Percentiles rank a stretch among this genome's conserved stretches.
Evolutionary conservation across 371 early-diverging fungal genomes (phyloP).

Genomic region (Coemansia sp.): DNA sequence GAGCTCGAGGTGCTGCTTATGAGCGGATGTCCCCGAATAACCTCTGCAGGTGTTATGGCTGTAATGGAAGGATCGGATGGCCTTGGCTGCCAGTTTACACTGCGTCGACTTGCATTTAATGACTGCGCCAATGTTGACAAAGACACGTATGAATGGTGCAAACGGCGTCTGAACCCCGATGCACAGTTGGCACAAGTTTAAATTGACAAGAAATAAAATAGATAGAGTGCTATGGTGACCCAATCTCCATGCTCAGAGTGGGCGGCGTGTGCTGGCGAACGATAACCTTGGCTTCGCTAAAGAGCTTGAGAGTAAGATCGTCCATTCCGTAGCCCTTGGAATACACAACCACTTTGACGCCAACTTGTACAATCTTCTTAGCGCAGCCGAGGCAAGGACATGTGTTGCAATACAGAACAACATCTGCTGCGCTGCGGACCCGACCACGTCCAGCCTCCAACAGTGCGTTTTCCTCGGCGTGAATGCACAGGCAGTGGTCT

Average conservation of each 20-base stretch:
- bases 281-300: constrained; percentile 75
- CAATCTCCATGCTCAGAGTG: constrained; percentile 51
- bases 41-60: constrained; percentile 20
- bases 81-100: constrained; percentile 38
- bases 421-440: constrained; percentile 60
- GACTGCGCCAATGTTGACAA: constrained; percentile 6
- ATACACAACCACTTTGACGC: constrained; percentile 91
- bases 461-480: constrained; percentile 98
- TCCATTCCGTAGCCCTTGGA: constrained; percentile 88
- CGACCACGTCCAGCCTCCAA: constrained; percentile 91
- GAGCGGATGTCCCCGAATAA: constrained; percentile 26
- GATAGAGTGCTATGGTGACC: constrained; percentile 9
- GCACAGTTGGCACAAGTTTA: neutral
- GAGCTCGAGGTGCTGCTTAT: constrained; percentile 17
- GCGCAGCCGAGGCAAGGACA: constrained; percentile 90
- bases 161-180: constrained; percentile 17
- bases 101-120: constrained; percentile 19
- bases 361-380: constrained; percentile 94
- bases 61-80: constrained; percentile 19
- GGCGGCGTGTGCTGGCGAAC: constrained; percentile 77
- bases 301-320: constrained; percentile 71
- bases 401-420: constrained; percentile 91
- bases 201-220: too few species aligned
- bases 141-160: constrained; percentile 29
- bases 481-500: constrained; percentile 93